Evolutionary conservation across 2,329 filamentous ascomycete genomes (phyloP).

Genomic region (Diaporthe helianthi): DNA sequence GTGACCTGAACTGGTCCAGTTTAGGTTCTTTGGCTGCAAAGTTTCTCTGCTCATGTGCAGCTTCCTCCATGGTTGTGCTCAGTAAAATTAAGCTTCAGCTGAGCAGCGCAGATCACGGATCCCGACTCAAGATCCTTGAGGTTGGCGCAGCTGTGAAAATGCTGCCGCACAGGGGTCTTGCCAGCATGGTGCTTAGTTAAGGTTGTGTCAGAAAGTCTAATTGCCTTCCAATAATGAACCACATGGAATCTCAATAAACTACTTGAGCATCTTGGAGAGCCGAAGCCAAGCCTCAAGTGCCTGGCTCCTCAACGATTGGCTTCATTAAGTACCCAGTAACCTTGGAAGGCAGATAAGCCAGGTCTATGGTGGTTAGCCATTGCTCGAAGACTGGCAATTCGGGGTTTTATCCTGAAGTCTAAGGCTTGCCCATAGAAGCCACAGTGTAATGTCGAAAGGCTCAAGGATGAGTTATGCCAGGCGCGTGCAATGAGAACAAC

Average conservation of each 20-base stretch:
- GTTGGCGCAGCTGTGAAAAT: background rate
- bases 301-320: too few relatives aligned
- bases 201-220: background rate
- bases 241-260: too few relatives aligned
- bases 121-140: background rate
- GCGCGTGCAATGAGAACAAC: background rate
- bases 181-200: background rate
- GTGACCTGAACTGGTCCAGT: background rate
- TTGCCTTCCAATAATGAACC: background rate
- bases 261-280: background rate
- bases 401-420: background rate
- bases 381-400: too few relatives aligned
- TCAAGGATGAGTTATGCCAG: background rate
- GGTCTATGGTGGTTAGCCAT: background rate
- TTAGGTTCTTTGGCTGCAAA: background rate
- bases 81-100: background rate
- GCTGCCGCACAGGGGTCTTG: background rate
- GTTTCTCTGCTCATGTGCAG: too few relatives aligned
- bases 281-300: background rate
- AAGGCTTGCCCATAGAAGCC: background rate
- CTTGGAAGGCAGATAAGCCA: background rate
- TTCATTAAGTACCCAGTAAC: too few relatives aligned
- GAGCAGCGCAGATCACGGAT: constrained; percentile 15
- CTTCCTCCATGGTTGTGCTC: background rate
- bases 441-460: too few relatives aligned